These are phyloP conservation scores for Coemansia sp. DNA, from an alignment of 192 early-diverging fungal species.

Conservation along the genomic window DNA sequence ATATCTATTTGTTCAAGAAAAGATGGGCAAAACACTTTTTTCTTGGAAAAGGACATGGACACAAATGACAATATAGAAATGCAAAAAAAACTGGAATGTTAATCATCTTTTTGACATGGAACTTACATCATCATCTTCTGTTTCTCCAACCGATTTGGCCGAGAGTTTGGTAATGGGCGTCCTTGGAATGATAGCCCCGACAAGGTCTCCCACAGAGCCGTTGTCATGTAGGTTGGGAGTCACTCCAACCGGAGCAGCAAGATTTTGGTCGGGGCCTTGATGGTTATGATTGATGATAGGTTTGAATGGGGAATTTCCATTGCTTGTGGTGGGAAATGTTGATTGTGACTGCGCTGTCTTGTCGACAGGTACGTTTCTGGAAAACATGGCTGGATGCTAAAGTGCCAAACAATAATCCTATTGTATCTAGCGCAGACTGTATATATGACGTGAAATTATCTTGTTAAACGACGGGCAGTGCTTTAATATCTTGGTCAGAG, in stretches of 20 bases:
- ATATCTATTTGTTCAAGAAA: background rate
- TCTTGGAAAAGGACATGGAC: background rate
- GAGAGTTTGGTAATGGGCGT: background rate
- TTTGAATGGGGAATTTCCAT: background rate
- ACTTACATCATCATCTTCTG: conserved; percentile 10
- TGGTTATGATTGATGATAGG: background rate
- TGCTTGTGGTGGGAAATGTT: background rate
- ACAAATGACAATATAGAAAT: background rate
- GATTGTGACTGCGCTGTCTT: background rate
- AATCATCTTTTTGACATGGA: background rate
- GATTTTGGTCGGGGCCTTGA: background rate
- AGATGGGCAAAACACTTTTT: background rate
- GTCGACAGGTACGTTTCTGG: background rate
- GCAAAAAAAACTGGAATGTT: background rate
- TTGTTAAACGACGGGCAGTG: background rate
- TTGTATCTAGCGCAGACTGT: background rate
- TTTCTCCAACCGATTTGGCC: background rate
- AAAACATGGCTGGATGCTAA: background rate
- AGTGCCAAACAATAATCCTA: background rate
- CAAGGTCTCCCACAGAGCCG: background rate
- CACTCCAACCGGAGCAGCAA: background rate
- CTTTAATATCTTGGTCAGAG: background rate
- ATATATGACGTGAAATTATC: background rate
- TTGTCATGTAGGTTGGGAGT: background rate
- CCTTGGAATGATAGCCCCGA: conserved; percentile 8